These are phyloP conservation scores for Pythium apleroticum DNA, from an alignment of 352 stramenopile species.

Conservation along the genomic window DNA sequence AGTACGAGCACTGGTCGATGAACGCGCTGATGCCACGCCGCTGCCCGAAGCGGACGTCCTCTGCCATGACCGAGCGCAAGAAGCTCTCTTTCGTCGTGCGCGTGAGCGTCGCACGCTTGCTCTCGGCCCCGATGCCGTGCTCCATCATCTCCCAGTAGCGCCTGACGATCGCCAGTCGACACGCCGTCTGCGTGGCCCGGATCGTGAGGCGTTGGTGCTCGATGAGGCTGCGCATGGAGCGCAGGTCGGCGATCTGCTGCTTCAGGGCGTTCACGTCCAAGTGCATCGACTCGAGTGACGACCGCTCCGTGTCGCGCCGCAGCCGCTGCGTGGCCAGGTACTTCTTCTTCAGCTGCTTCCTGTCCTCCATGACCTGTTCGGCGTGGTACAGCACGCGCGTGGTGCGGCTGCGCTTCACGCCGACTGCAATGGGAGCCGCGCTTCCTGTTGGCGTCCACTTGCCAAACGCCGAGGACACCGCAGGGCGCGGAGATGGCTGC, in stretches of 20 bases:
- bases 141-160: constrained; percentile 11
- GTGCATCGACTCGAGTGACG: constrained; percentile 25
- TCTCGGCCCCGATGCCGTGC: constrained; percentile 1
- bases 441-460: too few species aligned
- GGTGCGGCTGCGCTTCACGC: background rate
- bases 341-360: constrained; percentile 34
- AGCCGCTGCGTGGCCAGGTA: constrained; percentile 36
- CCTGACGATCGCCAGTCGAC: constrained; percentile 1
- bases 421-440: background rate
- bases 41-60: background rate
- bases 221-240: constrained; percentile 26
- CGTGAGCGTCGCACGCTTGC: background rate
- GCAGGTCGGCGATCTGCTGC: constrained; percentile 33
- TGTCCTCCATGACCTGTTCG: constrained; percentile 30
- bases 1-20: constrained; percentile 12
- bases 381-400: constrained; percentile 28
- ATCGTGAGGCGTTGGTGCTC: constrained; percentile 20
- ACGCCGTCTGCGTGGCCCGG: constrained; percentile 1
- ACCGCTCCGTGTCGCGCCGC: constrained; percentile 32
- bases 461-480: too few species aligned
- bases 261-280: constrained; percentile 34
- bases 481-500: too few species aligned
- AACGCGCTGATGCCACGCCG: background rate
- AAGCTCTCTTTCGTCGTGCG: constrained; percentile 3
- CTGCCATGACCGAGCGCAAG: background rate